Conservation (phyloP, 139 green algal species). For the Chlamydomonas schloesseri region DNA sequence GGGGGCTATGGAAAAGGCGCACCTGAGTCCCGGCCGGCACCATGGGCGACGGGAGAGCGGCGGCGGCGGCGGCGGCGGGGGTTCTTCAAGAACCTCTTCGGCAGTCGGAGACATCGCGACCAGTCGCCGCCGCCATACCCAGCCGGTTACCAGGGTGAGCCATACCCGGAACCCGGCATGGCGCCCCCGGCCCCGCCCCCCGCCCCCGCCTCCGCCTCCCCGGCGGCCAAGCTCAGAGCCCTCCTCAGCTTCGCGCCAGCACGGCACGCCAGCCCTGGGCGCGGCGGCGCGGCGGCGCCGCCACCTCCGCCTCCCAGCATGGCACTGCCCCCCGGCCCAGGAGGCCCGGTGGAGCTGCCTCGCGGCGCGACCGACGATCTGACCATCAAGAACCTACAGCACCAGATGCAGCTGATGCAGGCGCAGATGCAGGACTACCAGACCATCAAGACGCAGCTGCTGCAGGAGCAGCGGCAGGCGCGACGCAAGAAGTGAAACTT, state of each 20-base stretch:
- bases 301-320: background rate
- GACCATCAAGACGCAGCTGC: slow-evolving; percentile 17
- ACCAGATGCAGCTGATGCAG: slow-evolving; percentile 31
- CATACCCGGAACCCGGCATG: background rate
- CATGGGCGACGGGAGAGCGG: background rate
- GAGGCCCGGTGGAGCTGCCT: too few relatives aligned
- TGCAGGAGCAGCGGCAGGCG: slow-evolving; percentile 31
- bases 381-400: slow-evolving; percentile 45
- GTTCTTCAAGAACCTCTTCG: slow-evolving; percentile 35
- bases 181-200: background rate
- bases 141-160: background rate
- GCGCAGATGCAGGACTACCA: slow-evolving; percentile 46
- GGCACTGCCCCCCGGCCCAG: too few relatives aligned
- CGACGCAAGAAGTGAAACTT: slow-evolving; percentile 55
- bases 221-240: background rate
- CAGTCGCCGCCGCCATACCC: background rate
- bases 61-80: too few relatives aligned
- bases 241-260: slow-evolving; percentile 13
- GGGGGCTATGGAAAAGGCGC: too few relatives aligned
- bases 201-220: background rate
- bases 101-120: background rate
- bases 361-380: background rate
- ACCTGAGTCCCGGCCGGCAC: slow-evolving; percentile 23
- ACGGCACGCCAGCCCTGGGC: background rate
- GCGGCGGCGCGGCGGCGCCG: too few relatives aligned